Evolutionary conservation across 345 rosid species (phyloP).

Genomic region (Salix viminalis): DNA sequence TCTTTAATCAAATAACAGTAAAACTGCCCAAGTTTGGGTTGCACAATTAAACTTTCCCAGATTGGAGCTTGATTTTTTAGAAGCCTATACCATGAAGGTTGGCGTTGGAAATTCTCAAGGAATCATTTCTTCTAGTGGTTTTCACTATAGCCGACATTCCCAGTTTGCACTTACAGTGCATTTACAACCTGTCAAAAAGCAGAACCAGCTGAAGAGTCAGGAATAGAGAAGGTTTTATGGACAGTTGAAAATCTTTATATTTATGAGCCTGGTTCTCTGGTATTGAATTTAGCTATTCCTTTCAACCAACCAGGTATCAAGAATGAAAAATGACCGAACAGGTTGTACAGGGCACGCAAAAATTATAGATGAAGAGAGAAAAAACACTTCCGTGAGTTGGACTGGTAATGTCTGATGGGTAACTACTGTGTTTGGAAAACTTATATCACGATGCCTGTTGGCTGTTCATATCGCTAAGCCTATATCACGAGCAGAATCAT

Average conservation of each 20-base stretch:
- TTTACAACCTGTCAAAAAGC: constrained; percentile 20
- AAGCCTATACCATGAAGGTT: constrained; percentile 43
- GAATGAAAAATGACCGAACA: constrained; percentile 26
- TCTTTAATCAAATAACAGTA: constrained; percentile 36
- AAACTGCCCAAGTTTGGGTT: constrained; percentile 59
- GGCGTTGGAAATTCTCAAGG: constrained; percentile 62
- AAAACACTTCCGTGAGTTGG: constrained; percentile 44
- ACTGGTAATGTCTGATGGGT: constrained; percentile 47
- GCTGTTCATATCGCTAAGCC: background rate
- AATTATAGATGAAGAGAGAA: constrained; percentile 51
- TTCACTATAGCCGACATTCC: constrained; percentile 36
- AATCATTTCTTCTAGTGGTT: constrained; percentile 60
- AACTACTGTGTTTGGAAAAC: constrained; percentile 6
- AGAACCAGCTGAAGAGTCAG: constrained; percentile 30
- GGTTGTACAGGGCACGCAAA: constrained; percentile 50
- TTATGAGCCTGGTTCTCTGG: constrained; percentile 33
- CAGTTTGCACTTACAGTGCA: constrained; percentile 42
- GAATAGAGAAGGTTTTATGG: constrained; percentile 46
- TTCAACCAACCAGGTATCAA: constrained; percentile 29
- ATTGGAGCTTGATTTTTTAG: constrained; percentile 23
- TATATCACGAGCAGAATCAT: background rate
- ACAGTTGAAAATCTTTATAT: constrained; percentile 43
- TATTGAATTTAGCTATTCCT: constrained; percentile 30
- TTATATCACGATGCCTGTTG: no score
- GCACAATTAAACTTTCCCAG: constrained; percentile 37